Conservation (phyloP, 805 yeast genomes). For the Scheffersomyces ergatensis region DNA sequence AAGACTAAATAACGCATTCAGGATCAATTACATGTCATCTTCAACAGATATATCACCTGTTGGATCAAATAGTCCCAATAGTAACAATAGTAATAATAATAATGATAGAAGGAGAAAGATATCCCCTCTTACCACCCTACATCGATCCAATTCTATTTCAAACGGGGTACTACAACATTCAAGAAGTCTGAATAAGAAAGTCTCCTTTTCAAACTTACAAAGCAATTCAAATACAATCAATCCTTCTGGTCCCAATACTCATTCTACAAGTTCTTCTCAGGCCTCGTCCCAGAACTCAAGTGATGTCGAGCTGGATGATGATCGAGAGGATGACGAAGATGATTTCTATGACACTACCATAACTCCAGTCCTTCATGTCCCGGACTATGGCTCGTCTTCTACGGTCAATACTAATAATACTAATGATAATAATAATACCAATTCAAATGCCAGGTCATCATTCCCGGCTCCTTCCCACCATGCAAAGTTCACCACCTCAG, state of each 20-base stretch:
- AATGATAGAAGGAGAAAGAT: not conserved
- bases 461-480: not conserved
- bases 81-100: too few relatives aligned
- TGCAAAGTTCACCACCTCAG: conserved; percentile 3
- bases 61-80: too few relatives aligned
- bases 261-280: conserved; percentile 4
- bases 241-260: conserved; percentile 4
- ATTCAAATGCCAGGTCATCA: not conserved
- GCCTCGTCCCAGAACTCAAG: conserved; percentile 3
- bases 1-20: too few relatives aligned
- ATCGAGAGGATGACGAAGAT: too few relatives aligned
- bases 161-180: conserved; percentile 13
- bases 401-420: too few relatives aligned
- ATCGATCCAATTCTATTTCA: conserved; percentile 14
- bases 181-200: conserved; percentile 9
- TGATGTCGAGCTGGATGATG: conserved; percentile 8
- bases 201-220: conserved; percentile 13
- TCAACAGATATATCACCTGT: too few relatives aligned
- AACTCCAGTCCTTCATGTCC: not conserved
- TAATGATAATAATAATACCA: not conserved
- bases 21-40: too few relatives aligned
- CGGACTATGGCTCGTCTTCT: not conserved
- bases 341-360: not conserved
- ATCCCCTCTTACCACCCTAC: not conserved
- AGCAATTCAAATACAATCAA: not conserved